Evolutionary conservation across 1,284 basidiomycete genomes (phyloP), one percentile per base, ranked within the genome.

Genomic region (Kwoniella shivajii): DNA sequence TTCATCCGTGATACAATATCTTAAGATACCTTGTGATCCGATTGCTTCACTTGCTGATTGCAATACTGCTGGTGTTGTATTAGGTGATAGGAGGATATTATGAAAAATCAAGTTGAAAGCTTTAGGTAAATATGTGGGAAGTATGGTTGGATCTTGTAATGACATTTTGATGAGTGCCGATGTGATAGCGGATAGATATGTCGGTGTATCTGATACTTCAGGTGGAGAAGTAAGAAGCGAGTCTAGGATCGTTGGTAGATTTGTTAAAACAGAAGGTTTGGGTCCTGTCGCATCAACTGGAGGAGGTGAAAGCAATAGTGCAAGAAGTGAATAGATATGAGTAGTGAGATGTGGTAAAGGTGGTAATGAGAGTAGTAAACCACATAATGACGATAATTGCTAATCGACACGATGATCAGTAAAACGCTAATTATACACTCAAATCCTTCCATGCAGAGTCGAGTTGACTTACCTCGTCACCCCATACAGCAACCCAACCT

Each of bases 301-400:
- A 1, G 79, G 76, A 18, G 77, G 73, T 5, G 84, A 79, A 58
- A 92, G 86, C 4, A 93, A 81, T 60, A 87, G 86, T 29, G 90
- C 84, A 57, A 96, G 82, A 46, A 90, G 83, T 29, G 86, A 85
- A 73, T 92, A 95, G 18, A 88, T 82, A 34, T 88, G 86, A 73
- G 90, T 86, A 1, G 92, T 88, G 46, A 96, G 83, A 74, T 90
- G 93, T 20, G 88, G 83, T n/a, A 91, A 80, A 48, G 88, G 86
- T 31, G 92, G 90, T 31, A 94, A 84, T 11, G 84, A 80, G 14
- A 95, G 85, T 27, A 96, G 83, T 13, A 84, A 80, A 24, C 83
- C 82, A 26, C 86, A 86, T 56, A 93, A 83, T 18, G 82, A 64
- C 7, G 89, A 84, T 33, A 92, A 81, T 48, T 85, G 82, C 91